phyloP scores from a whole-genome alignment of 2,329 filamentous ascomycete species.

The Arthroderma sp. region DNA sequence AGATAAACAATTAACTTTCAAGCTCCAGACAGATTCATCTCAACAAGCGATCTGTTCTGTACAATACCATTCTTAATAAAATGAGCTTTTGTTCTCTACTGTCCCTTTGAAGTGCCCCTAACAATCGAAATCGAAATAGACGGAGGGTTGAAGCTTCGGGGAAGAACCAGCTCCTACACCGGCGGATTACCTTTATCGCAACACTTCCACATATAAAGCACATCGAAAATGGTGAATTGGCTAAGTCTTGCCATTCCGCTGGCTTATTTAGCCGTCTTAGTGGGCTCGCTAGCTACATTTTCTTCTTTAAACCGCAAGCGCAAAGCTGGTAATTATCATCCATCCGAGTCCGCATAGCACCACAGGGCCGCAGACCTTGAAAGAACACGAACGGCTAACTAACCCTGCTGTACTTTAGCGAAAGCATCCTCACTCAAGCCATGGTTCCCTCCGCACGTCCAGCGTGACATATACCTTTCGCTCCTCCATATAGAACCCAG shows the following conservation, averaged over 20 bases:
- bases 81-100: not conserved
- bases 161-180: too few species aligned
- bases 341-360: not conserved
- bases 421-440: constrained; percentile 76
- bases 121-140: not conserved
- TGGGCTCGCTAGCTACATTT: constrained; percentile 82
- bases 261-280: constrained; percentile 75
- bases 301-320: constrained; percentile 85
- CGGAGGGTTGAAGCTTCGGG: too few species aligned
- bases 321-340: constrained; percentile 54
- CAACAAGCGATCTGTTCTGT: too few species aligned
- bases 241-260: constrained; percentile 73
- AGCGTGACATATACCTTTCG: constrained; percentile 88
- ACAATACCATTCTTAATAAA: too few species aligned
- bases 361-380: not conserved
- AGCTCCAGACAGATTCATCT: too few species aligned
- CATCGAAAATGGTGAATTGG: constrained; percentile 51
- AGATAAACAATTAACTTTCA: too few species aligned
- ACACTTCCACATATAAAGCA: too few species aligned
- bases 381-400: not conserved
- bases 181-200: too few species aligned
- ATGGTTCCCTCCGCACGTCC: constrained; percentile 84
- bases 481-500: constrained; percentile 62
- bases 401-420: constrained; percentile 32
- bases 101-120: not conserved